Base-by-base conservation (phyloP, 257 asterid species). In the Nicotiana tomentosiformis region DNA sequence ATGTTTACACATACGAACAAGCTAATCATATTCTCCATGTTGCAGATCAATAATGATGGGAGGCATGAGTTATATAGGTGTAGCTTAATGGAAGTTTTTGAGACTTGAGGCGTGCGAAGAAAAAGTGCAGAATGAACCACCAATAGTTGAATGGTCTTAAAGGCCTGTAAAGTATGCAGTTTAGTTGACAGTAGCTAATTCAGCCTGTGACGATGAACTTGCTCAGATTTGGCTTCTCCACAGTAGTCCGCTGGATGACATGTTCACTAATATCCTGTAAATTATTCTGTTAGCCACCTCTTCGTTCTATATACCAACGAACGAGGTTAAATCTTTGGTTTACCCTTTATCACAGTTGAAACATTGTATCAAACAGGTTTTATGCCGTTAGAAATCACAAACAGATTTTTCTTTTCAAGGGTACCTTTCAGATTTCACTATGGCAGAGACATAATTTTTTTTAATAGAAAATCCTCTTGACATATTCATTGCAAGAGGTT, bases 21-120 rank as follows among this genome's bases (percentile, higher is more conserved):
- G 80, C 80, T 76, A 51, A 76, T 76, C 17, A 76, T 15, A 29
- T 51, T 76, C 80, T 51, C 29, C 43, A 14, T 51, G 10, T 76
- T 76, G 80, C 80, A 76, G 80, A 76, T 76, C 43, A 76, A 51
- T 61, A 76, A 74, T 18, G 65, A 76, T 51, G 62, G 64, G 64
- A 72, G 39, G 61, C 64, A 76, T 51, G 51, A 35, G 46, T 76
- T 76, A 76, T 51, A 51, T 74, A 74, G 80, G 43, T 51, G 64
- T 49, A 76, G 64, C 46, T 26, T 76, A 51, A 29, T 76, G 64
- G 80, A 76, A 15, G 64, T 74, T 14, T 26, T 76, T 49, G 15
- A 76, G 64, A 76, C 64, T 18, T 18, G 29, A 15, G 64, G 16
- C 26, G 16, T 7, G 15, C 53, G 26, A 51, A 51, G 64, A 57